phyloP scores from a whole-genome alignment of 225 moss, liverwort and hornwort species.

The Takakia lepidozioides region DNA sequence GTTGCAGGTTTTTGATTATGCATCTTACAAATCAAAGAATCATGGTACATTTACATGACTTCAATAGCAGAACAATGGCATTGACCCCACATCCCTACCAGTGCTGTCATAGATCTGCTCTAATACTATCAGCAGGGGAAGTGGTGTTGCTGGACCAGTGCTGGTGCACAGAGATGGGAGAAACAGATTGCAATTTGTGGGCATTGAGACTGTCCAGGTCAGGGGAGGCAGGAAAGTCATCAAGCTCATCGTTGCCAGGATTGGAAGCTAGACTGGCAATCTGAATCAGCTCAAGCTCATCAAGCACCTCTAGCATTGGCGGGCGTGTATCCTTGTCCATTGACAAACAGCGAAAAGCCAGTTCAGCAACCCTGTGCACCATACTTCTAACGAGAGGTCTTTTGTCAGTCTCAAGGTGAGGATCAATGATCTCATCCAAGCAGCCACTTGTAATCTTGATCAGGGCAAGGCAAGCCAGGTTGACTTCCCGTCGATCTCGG shows the following conservation, averaged over 20 bases:
- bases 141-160: slow-evolving; percentile 7
- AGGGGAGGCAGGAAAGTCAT: background rate
- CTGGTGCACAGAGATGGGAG: slow-evolving; percentile 9
- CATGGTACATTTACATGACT: too few species aligned
- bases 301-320: slow-evolving; percentile 9
- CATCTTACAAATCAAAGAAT: too few species aligned
- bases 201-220: background rate
- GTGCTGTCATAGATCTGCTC: too few species aligned
- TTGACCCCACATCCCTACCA: too few species aligned
- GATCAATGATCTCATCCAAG: slow-evolving; percentile 15
- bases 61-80: too few species aligned
- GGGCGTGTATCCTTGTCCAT: slow-evolving; percentile 10
- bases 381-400: slow-evolving; percentile 3
- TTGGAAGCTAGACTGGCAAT: background rate
- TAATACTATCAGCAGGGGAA: slow-evolving; percentile 5
- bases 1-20: too few species aligned
- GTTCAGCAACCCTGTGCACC: slow-evolving; percentile 11
- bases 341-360: slow-evolving; percentile 16
- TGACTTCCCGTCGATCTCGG: slow-evolving; percentile 4
- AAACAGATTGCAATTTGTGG: background rate
- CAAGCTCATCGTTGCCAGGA: background rate
- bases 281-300: slow-evolving; percentile 6
- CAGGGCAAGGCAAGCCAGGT: slow-evolving; percentile 9
- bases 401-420: slow-evolving; percentile 5
- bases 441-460: slow-evolving; percentile 4